Percentiles rank a stretch among this genome's conserved stretches.
These are phyloP conservation scores for Sindora glabra DNA, from an alignment of 306 rosid genomes.

Conservation along the genomic window DNA sequence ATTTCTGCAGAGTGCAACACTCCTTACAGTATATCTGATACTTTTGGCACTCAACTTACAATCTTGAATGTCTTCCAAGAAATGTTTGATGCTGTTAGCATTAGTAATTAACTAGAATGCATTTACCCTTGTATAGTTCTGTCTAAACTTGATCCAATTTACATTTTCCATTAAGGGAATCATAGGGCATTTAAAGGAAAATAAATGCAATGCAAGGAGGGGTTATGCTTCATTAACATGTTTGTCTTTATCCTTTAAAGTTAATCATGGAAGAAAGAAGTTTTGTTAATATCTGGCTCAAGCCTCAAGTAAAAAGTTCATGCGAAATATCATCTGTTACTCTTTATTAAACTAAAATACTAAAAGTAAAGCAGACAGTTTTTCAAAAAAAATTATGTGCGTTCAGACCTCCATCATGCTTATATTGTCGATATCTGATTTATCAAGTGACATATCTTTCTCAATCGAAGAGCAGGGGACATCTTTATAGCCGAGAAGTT, in stretches of 20 bases:
- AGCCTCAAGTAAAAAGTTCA: too few relatives aligned
- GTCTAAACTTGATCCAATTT: neutral
- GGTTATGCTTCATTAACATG: neutral
- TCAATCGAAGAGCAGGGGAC: slow-evolving; percentile 40
- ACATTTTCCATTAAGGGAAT: neutral
- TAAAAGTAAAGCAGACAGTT: neutral
- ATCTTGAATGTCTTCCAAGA: neutral
- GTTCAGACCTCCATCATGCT: slow-evolving; percentile 47
- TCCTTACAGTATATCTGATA: neutral
- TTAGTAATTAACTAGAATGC: neutral
- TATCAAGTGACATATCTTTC: slow-evolving; percentile 44
- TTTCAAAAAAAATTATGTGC: neutral
- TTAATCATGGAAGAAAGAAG: neutral
- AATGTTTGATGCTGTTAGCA: neutral
- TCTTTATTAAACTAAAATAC: neutral
- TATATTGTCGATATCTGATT: slow-evolving; percentile 35
- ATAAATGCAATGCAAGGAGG: neutral
- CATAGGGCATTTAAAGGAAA: neutral
- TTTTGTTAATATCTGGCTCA: neutral
- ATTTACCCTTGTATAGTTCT: neutral
- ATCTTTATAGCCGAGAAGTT: slow-evolving; percentile 42
- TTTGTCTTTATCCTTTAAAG: neutral
- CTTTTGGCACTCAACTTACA: neutral
- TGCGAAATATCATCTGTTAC: neutral
- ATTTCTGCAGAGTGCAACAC: neutral